Percentiles rank a stretch among this genome's conserved stretches.
phyloP scores from a whole-genome alignment of 257 asterid genomes.

The Cruciata laevipes region DNA sequence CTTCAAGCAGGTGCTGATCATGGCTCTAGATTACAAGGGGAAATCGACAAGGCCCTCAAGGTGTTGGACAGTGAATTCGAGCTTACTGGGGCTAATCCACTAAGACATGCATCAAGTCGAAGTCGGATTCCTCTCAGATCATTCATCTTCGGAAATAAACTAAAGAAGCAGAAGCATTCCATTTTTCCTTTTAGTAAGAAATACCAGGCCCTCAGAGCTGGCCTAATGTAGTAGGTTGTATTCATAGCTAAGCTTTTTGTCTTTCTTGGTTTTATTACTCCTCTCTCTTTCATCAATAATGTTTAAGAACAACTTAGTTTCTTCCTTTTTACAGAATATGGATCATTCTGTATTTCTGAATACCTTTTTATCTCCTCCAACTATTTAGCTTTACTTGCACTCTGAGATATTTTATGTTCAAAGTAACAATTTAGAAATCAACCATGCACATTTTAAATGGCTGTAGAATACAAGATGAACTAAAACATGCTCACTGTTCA shows the following conservation, averaged over 20 bases:
- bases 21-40: slow-evolving; percentile 46
- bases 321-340: slow-evolving; percentile 1
- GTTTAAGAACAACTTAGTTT: slow-evolving; percentile 5
- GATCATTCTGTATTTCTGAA: not conserved
- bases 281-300: slow-evolving; percentile 1
- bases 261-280: slow-evolving; percentile 5
- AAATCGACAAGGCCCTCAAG: slow-evolving; percentile 49
- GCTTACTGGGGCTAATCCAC: slow-evolving; percentile 42
- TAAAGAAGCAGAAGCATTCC: slow-evolving; percentile 59
- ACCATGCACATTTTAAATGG: not conserved
- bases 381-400: slow-evolving; percentile 1
- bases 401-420: not conserved
- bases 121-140: slow-evolving; percentile 52
- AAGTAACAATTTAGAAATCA: not conserved
- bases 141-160: slow-evolving; percentile 64
- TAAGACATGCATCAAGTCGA: slow-evolving; percentile 41
- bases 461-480: not conserved
- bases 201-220: slow-evolving; percentile 51
- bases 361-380: not conserved
- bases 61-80: slow-evolving; percentile 61
- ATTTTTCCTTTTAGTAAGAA: slow-evolving; percentile 61
- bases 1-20: slow-evolving; percentile 63
- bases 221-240: slow-evolving; percentile 23
- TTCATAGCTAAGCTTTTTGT: slow-evolving; percentile 14
- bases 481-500: not conserved